These are phyloP conservation scores for Aspergillus viridinutans DNA, from an alignment of 2,329 filamentous ascomycete species.

Conservation along the genomic window DNA sequence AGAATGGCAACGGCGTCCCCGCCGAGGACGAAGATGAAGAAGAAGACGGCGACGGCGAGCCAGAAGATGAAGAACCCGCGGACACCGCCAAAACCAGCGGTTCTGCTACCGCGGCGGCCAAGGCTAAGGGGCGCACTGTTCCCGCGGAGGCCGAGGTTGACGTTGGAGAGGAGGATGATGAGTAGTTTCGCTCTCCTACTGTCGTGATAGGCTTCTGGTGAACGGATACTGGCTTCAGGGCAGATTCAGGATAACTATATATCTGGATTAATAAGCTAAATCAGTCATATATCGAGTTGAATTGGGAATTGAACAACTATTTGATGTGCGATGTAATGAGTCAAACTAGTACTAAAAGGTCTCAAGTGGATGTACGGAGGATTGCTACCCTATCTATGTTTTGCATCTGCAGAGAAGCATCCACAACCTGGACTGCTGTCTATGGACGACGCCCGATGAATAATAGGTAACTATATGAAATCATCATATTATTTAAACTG, in stretches of 20 bases:
- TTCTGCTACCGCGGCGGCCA: constrained; percentile 30
- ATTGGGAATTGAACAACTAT: neutral
- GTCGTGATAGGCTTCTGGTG: neutral
- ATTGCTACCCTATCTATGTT: neutral
- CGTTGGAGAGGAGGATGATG: constrained; percentile 23
- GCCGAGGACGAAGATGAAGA: constrained; percentile 12
- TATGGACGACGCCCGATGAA: neutral
- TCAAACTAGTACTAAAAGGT: too few species aligned
- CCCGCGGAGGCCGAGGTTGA: constrained; percentile 34
- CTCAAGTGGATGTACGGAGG: neutral
- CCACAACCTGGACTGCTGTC: neutral
- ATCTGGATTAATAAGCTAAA: neutral
- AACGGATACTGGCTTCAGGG: neutral
- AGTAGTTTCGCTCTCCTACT: constrained; percentile 3
- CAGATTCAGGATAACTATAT: neutral
- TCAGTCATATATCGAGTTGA: too few species aligned
- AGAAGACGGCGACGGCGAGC: constrained; percentile 16
- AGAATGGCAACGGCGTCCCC: constrained; percentile 17
- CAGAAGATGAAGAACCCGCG: constrained; percentile 15
- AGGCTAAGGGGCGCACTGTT: constrained; percentile 27
- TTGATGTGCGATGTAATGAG: neutral
- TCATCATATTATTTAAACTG: neutral
- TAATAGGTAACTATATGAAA: neutral
- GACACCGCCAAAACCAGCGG: constrained; percentile 31
- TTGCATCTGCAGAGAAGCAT: neutral